Conservation (phyloP, 768 basidiomycete species). For the Tulasnella calospora region DNA sequence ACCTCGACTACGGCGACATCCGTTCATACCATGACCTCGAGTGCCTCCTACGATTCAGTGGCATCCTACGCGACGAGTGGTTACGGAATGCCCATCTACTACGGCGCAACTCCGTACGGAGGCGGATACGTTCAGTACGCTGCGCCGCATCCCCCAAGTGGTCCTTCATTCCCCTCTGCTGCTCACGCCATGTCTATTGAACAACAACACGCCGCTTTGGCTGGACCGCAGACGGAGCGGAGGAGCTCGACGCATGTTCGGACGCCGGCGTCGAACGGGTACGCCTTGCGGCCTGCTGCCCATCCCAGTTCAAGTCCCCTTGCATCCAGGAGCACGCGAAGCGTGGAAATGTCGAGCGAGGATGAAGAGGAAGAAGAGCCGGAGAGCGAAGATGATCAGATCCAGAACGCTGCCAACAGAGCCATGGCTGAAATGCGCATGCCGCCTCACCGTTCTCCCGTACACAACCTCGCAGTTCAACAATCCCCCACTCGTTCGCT, state of each 20-base stretch:
- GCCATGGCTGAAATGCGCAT: neutral
- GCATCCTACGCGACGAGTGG: conserved; percentile 3
- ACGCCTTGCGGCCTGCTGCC: conserved; percentile 9
- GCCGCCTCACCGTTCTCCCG: neutral
- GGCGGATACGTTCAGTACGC: neutral
- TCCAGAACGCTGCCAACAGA: neutral
- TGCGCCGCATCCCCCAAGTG: neutral
- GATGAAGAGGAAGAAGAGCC: conserved; percentile 17
- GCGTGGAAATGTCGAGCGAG: conserved; percentile 2
- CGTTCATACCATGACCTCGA: conserved; percentile 1
- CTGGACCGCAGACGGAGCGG: neutral
- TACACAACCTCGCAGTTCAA: neutral
- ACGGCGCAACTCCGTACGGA: neutral
- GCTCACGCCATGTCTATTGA: neutral
- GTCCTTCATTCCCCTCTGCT: neutral
- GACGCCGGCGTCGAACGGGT: neutral
- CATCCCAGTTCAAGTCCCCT: conserved; percentile 13
- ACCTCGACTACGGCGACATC: conserved; percentile 14
- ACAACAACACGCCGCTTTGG: neutral
- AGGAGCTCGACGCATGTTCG: conserved; percentile 13
- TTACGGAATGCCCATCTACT: neutral
- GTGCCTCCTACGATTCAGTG: conserved; percentile 10
- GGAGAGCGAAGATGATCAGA: neutral
- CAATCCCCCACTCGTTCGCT: neutral
- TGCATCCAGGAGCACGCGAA: conserved; percentile 4